Evolutionary conservation across 148 eudicot genomes (phyloP).

Genomic region (Camellia lanceoleosa): DNA sequence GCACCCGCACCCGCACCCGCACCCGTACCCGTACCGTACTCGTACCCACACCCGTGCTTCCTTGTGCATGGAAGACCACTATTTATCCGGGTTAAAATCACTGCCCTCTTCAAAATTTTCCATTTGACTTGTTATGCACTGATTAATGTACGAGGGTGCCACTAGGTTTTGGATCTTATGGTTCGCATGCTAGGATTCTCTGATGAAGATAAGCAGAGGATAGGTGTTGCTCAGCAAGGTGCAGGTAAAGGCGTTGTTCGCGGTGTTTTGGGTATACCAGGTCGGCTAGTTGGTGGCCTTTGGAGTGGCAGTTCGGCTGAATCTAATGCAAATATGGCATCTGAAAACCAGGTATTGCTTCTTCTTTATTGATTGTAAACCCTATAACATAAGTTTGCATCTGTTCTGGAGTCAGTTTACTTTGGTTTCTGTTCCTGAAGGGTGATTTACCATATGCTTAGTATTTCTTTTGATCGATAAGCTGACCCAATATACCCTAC

Average conservation of each 20-base stretch:
- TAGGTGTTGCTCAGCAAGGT: conserved; percentile 92
- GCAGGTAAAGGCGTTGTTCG: conserved; percentile 91
- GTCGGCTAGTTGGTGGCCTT: conserved; percentile 96
- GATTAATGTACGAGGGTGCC: conserved; percentile 16
- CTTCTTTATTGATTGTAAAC: neutral
- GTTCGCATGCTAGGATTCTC: conserved; percentile 97
- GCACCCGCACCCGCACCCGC: too few relatives aligned
- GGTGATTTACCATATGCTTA: too few relatives aligned
- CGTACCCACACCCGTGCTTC: too few relatives aligned
- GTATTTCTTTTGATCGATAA: too few relatives aligned
- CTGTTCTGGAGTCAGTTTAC: neutral
- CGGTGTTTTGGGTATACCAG: conserved; percentile 91
- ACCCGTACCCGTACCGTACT: too few relatives aligned
- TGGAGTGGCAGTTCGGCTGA: conserved; percentile 67
- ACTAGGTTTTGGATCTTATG: conserved; percentile 96
- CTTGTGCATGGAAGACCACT: neutral
- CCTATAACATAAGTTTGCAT: too few relatives aligned
- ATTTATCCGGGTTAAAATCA: neutral
- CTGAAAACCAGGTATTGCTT: conserved; percentile 70
- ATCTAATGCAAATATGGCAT: conserved; percentile 40
- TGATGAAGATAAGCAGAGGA: conserved; percentile 94
- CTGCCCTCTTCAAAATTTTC: neutral
- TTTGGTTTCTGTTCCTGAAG: neutral
- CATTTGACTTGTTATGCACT: conserved; percentile 10
- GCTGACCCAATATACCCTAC: too few relatives aligned